Evolutionary conservation across 139 green algal species (phyloP).

Genomic region (Tetraselmis striata): DNA sequence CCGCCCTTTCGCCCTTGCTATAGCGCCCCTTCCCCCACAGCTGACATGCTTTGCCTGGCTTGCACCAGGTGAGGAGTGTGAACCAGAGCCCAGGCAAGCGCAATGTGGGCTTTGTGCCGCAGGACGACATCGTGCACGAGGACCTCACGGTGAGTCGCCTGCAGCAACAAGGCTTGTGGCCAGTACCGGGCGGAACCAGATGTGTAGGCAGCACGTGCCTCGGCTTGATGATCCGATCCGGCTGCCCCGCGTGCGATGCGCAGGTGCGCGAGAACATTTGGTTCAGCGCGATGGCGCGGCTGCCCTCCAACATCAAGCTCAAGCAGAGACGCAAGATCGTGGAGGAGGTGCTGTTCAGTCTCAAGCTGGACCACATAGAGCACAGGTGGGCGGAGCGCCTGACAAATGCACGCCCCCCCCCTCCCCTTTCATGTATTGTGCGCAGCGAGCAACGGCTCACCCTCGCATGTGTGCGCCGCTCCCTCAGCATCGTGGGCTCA

Average conservation of each 20-base stretch:
- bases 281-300: slow-evolving; percentile 52
- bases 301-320: slow-evolving; percentile 24
- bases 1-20: no score
- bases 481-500: slow-evolving; percentile 44
- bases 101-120: slow-evolving; percentile 45
- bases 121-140: slow-evolving; percentile 55
- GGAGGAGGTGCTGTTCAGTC: slow-evolving; percentile 27
- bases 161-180: no score
- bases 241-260: neutral
- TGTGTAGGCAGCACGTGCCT: no score
- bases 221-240: neutral
- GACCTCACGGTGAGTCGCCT: slow-evolving; percentile 39
- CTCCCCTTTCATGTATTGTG: neutral
- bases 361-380: slow-evolving; percentile 34
- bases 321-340: slow-evolving; percentile 24
- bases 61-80: neutral
- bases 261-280: slow-evolving; percentile 59
- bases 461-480: neutral
- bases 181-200: no score
- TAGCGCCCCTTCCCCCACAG: no score
- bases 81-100: neutral
- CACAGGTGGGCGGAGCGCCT: no score
- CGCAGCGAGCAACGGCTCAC: slow-evolving; percentile 8
- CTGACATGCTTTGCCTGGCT: no score
- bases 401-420: neutral